Conservation (phyloP, 768 basidiomycete genomes). For the Mycena latifolia region DNA sequence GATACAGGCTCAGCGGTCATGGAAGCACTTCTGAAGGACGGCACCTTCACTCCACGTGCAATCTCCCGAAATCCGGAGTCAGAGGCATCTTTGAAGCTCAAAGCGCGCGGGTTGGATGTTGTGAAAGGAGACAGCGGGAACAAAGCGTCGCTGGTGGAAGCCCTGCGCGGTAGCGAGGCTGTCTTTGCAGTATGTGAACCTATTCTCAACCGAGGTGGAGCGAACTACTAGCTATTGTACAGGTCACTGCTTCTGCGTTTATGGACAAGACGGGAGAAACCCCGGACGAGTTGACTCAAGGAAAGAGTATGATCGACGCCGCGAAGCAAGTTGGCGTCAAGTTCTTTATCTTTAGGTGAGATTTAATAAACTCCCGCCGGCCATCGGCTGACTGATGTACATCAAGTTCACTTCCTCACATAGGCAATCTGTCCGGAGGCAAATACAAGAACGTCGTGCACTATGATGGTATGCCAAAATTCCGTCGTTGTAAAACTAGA, state of each 20-base stretch:
- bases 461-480: too few species aligned
- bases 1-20: slow-evolving; percentile 9
- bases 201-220: too few species aligned
- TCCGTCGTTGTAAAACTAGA: too few species aligned
- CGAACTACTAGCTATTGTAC: too few species aligned
- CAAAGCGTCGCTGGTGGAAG: background rate
- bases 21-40: background rate
- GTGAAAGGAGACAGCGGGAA: slow-evolving; percentile 5
- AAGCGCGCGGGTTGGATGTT: slow-evolving; percentile 8
- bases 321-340: slow-evolving; percentile 40
- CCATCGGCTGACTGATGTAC: too few species aligned
- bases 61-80: slow-evolving; percentile 17
- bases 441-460: too few species aligned
- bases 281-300: slow-evolving; percentile 30
- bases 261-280: background rate
- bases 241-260: slow-evolving; percentile 7
- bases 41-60: slow-evolving; percentile 14
- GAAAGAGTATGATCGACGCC: slow-evolving; percentile 41
- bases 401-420: too few species aligned
- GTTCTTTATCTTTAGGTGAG: slow-evolving; percentile 32
- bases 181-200: slow-evolving; percentile 17
- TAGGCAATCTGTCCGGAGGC: too few species aligned
- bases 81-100: background rate
- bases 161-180: slow-evolving; percentile 12
- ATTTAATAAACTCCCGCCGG: too few species aligned